Evolutionary conservation across 164 flowering plant species (phyloP).

Genomic region (Chimonanthus praecox): DNA sequence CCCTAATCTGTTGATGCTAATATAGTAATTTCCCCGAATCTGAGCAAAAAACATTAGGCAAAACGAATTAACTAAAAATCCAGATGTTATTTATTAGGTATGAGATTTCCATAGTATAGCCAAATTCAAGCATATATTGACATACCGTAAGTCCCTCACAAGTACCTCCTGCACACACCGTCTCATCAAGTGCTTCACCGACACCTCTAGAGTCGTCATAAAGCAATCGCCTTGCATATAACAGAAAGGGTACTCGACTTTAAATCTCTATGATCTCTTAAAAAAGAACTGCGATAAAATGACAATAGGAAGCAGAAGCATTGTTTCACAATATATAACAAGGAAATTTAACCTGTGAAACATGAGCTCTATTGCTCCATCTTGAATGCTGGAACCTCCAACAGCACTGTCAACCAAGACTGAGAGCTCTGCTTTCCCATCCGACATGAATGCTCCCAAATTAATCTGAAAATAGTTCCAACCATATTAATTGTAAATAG

Average conservation of each 20-base stretch:
- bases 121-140: not conserved
- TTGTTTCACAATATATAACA: conserved; percentile 3
- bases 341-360: conserved; percentile 56
- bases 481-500: not conserved
- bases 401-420: conserved; percentile 85
- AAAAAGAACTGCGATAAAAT: not conserved
- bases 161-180: conserved; percentile 36
- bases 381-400: conserved; percentile 78
- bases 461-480: conserved; percentile 45
- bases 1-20: conserved; percentile 51
- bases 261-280: conserved; percentile 1
- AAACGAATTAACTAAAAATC: not conserved
- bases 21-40: conserved; percentile 75
- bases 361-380: conserved; percentile 85
- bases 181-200: conserved; percentile 74
- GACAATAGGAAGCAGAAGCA: not conserved
- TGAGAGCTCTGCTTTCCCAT: conserved; percentile 63
- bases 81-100: no score
- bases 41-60: conserved; percentile 13
- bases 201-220: conserved; percentile 69
- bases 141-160: conserved; percentile 79
- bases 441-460: conserved; percentile 61
- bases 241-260: conserved; percentile 6
- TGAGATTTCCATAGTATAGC: not conserved
- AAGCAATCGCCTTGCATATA: conserved; percentile 41